Base-by-base conservation (phyloP, 2,329 filamentous ascomycete genomes). In the Trichoderma afroharzianum region DNA sequence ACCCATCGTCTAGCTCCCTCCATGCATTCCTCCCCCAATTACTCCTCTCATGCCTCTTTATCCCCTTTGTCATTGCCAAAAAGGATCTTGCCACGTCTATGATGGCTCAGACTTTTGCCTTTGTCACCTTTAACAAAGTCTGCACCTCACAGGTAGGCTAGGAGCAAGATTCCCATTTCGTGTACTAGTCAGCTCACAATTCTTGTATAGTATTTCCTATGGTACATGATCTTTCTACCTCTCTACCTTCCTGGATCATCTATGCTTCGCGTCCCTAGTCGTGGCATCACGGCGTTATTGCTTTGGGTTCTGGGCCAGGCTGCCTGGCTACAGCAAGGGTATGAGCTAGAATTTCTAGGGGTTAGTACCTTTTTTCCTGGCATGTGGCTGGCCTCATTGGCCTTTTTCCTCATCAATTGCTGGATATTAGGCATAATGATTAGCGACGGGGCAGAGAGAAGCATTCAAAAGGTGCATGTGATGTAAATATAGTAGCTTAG, bases 111-210 rank as follows among this genome's bases (percentile, higher is more conserved):
- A 98, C 96, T 0, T 97, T 98, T 82, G 93, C 95, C 0, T 99
- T 99, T 81, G 96, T 98, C 4, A 91, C 94, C 0, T 98, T 98
- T 77, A 99, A 99, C 84, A 99, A 99, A 84, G 96, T 99, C 73
- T 98, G 95, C 86, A 99, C 96, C 3, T 97, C 94, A 78, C 95
- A 98, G 88, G 94, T 96, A 87, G 74, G 87, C 79, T 57, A 24
- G 0, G 26, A 14, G 3, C 15, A 28, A 53, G 7, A 11, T 36
- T 28, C 21, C 70, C 21, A 24, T 55, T 24, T 14, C 4, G 50
- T 43, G n/a, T 12, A 11, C 5, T 36, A 21, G 21, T 6, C 1
- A 32, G 11, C 57, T 68, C 5, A 68, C 66, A 14, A 26, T 26
- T 21, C 0, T 9, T 14, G 15, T 3, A 33, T 12, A 97, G 94